Evolutionary conservation across 306 rosid genomes (phyloP).

Genomic region (Rosa persica): DNA sequence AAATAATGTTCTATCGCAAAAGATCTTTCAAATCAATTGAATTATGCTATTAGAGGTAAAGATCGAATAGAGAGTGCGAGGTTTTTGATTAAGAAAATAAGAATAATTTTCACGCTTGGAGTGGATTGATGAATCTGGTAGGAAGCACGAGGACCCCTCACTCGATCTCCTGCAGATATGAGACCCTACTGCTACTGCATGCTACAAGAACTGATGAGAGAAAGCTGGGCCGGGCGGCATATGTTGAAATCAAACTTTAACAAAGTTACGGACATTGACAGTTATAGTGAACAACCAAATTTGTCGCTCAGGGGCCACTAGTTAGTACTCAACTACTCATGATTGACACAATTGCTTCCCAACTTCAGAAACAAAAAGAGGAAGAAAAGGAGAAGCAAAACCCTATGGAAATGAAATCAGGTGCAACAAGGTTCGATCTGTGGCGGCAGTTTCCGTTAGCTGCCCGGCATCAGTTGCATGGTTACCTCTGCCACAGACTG

Average conservation of each 20-base stretch:
- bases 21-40: too few relatives aligned
- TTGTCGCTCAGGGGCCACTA: not conserved
- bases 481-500: not conserved
- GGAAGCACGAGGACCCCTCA: not conserved
- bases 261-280: not conserved
- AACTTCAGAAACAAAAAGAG: not conserved
- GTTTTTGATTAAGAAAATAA: not conserved
- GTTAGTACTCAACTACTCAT: not conserved
- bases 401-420: not conserved
- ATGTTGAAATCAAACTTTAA: not conserved
- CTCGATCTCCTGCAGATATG: not conserved
- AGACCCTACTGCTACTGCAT: constrained; percentile 1
- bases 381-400: not conserved
- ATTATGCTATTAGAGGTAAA: not conserved
- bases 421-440: not conserved
- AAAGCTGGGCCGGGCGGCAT: not conserved
- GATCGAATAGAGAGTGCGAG: not conserved
- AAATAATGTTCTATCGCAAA: not conserved
- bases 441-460: not conserved
- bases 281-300: not conserved
- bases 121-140: not conserved
- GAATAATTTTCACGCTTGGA: not conserved
- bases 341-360: not conserved
- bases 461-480: not conserved
- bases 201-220: not conserved